Percentiles rank a stretch among this genome's conserved stretches.
These are phyloP conservation scores for Ceratocystis variospora DNA, from an alignment of 2,329 filamentous ascomycete species.

Conservation along the genomic window DNA sequence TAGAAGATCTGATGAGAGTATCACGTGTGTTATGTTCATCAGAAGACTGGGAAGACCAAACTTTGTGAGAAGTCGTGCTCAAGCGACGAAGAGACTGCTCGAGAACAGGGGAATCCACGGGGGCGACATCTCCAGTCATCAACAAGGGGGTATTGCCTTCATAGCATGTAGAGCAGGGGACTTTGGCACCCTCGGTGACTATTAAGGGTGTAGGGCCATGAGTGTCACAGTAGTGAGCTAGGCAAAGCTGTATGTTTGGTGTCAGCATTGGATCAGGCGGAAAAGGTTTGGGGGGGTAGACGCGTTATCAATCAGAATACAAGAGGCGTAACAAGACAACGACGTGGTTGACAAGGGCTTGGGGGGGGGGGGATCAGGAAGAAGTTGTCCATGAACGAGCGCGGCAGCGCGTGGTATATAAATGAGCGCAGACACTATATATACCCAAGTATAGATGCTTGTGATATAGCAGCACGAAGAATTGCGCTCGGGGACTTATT, in stretches of 20 bases:
- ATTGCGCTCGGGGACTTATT: not conserved
- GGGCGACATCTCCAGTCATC: conserved; percentile 5
- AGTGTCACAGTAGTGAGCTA: conserved; percentile 57
- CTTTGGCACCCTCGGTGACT: conserved; percentile 53
- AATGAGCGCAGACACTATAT: not conserved
- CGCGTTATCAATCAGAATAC: not conserved
- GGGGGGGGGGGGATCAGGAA: not conserved
- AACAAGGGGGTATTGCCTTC: conserved; percentile 30
- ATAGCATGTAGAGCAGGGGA: conserved; percentile 46
- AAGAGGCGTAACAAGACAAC: not conserved
- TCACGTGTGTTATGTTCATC: conserved; percentile 25
- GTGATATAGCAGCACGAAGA: not conserved
- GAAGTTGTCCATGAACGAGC: not conserved
- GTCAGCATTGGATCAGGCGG: conserved; percentile 17
- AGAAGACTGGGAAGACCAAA: conserved; percentile 3
- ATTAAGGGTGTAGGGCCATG: conserved; percentile 57
- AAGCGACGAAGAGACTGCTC: conserved; percentile 13
- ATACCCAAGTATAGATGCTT: not conserved
- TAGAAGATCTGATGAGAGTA: conserved; percentile 31
- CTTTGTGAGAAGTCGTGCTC: not conserved
- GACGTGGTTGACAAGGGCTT: not conserved
- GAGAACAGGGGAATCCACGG: conserved; percentile 9
- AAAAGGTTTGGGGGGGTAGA: not conserved
- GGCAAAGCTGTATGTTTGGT: conserved; percentile 42
- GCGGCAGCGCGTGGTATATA: not conserved